These are phyloP conservation scores for Thyridium curvatum DNA, from an alignment of 2,329 filamentous ascomycete species.

Conservation along the genomic window DNA sequence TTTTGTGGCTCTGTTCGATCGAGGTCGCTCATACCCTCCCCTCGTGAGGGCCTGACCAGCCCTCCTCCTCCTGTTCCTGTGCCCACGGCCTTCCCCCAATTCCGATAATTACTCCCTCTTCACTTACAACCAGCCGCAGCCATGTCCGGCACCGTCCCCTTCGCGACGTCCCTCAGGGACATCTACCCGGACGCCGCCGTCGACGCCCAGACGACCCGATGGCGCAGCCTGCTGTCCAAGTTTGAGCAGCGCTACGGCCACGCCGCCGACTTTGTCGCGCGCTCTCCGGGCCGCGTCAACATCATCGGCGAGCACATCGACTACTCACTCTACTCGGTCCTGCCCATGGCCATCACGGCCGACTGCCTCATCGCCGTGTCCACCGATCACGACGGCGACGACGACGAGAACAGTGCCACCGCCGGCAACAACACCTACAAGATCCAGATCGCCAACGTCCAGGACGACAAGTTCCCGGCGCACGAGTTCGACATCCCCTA, in stretches of 20 bases:
- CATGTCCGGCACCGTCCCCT: conserved; percentile 62
- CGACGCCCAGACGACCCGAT: conserved; percentile 62
- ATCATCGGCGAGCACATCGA: conserved; percentile 99
- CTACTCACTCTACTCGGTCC: conserved; percentile 92
- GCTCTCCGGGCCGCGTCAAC: conserved; percentile 92
- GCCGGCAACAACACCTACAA: conserved; percentile 48
- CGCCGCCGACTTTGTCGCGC: conserved; percentile 71
- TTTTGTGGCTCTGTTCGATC: too few relatives aligned
- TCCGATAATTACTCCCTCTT: too few relatives aligned
- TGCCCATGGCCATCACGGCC: conserved; percentile 91
- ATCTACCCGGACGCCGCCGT: conserved; percentile 77
- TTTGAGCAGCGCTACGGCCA: conserved; percentile 68
- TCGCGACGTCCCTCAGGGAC: conserved; percentile 67
- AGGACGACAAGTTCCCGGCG: conserved; percentile 66
- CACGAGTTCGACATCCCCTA: conserved; percentile 67
- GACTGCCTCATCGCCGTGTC: conserved; percentile 83
- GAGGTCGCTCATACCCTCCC: too few relatives aligned
- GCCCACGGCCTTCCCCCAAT: too few relatives aligned
- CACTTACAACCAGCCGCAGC: conserved; percentile 1
- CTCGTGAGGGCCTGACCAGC: too few relatives aligned
- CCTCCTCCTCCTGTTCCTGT: too few relatives aligned
- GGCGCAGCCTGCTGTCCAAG: conserved; percentile 63
- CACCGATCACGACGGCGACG: conserved; percentile 39
- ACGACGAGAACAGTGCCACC: conserved; percentile 31
- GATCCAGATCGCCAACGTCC: conserved; percentile 75